Conservation (phyloP, 345 rosid species). For the Citrus australasica region DNA sequence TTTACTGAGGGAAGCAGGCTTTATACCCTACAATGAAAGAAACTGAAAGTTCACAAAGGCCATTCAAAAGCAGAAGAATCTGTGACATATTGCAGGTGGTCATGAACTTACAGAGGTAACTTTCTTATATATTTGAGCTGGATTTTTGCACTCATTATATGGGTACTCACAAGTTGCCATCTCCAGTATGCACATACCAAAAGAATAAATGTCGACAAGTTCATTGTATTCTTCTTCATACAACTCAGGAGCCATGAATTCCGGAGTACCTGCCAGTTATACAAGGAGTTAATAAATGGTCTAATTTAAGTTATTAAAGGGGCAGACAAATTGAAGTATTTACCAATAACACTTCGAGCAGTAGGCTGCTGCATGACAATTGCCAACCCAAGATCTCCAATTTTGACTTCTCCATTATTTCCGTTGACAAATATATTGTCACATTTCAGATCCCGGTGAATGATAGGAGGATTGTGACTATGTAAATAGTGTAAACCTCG, state of each 20-base stretch:
- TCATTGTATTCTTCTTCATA: constrained; percentile 87
- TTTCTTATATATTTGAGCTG: constrained; percentile 80
- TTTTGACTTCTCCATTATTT: constrained; percentile 79
- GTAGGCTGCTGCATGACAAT: constrained; percentile 75
- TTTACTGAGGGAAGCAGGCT: constrained; percentile 70
- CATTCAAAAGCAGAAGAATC: neutral
- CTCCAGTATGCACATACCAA: constrained; percentile 87
- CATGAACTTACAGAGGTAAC: constrained; percentile 56
- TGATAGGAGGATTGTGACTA: constrained; percentile 59
- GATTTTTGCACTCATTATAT: constrained; percentile 72
- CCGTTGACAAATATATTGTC: constrained; percentile 87
- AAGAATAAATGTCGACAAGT: constrained; percentile 78
- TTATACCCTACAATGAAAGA: constrained; percentile 52
- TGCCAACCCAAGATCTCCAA: constrained; percentile 88
- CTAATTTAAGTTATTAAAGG: neutral
- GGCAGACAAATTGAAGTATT: neutral
- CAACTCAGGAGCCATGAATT: constrained; percentile 94
- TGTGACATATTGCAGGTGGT: neutral
- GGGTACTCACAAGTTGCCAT: constrained; percentile 81
- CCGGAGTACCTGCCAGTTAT: constrained; percentile 67
- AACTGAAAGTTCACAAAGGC: neutral
- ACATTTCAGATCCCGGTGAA: constrained; percentile 87
- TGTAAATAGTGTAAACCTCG: constrained; percentile 67
- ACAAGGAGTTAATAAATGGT: neutral
- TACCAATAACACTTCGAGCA: constrained; percentile 80